Evolutionary conservation across 352 stramenopile species (phyloP), one percentile per base, ranked within the genome.

Genomic region (Pythium myriotylum): DNA sequence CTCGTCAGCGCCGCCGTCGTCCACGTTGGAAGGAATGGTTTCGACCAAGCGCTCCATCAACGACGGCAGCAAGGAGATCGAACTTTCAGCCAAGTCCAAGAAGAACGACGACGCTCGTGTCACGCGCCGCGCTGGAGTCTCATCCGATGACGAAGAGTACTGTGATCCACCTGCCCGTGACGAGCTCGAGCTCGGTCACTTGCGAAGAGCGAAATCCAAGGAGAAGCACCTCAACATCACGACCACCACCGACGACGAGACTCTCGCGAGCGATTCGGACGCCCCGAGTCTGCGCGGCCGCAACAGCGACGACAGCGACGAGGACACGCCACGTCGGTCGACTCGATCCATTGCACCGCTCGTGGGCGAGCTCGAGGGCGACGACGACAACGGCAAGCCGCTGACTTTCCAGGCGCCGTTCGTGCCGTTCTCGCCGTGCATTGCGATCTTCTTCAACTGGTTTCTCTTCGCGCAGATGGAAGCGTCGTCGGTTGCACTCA

Each of bases 401-500:
- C 46, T 56, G 24, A 78, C 64, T 40, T 94, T 92, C 46, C 74
- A 77, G 51, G 81, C 85, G 32, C 86, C 86, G 33, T 60, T 89
- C 33, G 86, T 93, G 35, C 86, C 86, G 26, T 93, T 91, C 40
- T 55, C 83, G 19, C 86, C 84, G n/a, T 91, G 81, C 35, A 33
- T 95, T 1, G 84, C 86, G 4, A 92, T 95, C 59, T 92, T 91
- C 54, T 91, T 95, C 72, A 95, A 95, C 71, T 95, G 86, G 86
- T 92, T 92, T 42, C 59, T 95, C 23, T 91, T 94, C 43, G 79
- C 81, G 22, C 86, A 95, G 70, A 91, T 92, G 79, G 81, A 89
- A 29, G 64, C 70, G 3, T 63, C 68, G 40, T 86, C 77, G 40
- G 79, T 92, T 37, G 45, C 83, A 23, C 74, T 92, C 40, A 89